These are phyloP conservation scores for Marsdenia floribunda DNA, from an alignment of 257 asterid species.

Conservation along the genomic window DNA sequence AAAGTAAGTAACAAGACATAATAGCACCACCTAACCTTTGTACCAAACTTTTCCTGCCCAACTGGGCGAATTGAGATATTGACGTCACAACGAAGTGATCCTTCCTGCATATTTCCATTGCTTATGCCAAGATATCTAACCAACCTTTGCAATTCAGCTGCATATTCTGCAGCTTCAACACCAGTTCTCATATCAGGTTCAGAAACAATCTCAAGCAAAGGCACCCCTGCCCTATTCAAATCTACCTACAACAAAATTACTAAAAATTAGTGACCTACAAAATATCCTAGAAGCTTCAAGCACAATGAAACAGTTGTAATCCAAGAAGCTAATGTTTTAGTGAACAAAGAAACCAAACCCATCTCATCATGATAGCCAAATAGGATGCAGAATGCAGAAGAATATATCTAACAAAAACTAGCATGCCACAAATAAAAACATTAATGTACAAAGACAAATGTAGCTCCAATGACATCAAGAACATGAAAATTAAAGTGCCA, in stretches of 20 bases:
- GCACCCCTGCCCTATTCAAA: slow-evolving; percentile 98
- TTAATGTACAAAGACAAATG: not conserved
- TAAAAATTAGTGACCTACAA: not conserved
- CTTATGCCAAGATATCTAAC: slow-evolving; percentile 94
- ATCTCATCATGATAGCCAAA: not conserved
- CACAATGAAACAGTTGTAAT: not conserved
- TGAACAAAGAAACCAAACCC: not conserved
- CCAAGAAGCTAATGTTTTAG: not conserved
- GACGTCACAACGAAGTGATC: slow-evolving; percentile 97
- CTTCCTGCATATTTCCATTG: slow-evolving; percentile 98
- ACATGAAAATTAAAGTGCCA: slow-evolving; percentile 4
- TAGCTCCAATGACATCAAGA: not conserved
- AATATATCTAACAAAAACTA: not conserved
- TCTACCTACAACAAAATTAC: slow-evolving; percentile 56
- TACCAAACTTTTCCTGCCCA: slow-evolving; percentile 84
- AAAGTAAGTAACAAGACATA: not conserved
- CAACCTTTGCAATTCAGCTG: slow-evolving; percentile 89
- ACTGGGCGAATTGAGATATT: slow-evolving; percentile 87
- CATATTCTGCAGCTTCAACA: slow-evolving; percentile 94
- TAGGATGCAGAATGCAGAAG: not conserved
- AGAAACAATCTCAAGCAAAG: slow-evolving; percentile 93
- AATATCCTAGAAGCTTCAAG: not conserved
- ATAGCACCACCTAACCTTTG: slow-evolving; percentile 51
- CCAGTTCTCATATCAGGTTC: slow-evolving; percentile 99
- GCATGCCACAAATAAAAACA: not conserved